Conservation (phyloP, 2,329 filamentous ascomycete genomes). For the Ophiocordyceps sinensis region DNA sequence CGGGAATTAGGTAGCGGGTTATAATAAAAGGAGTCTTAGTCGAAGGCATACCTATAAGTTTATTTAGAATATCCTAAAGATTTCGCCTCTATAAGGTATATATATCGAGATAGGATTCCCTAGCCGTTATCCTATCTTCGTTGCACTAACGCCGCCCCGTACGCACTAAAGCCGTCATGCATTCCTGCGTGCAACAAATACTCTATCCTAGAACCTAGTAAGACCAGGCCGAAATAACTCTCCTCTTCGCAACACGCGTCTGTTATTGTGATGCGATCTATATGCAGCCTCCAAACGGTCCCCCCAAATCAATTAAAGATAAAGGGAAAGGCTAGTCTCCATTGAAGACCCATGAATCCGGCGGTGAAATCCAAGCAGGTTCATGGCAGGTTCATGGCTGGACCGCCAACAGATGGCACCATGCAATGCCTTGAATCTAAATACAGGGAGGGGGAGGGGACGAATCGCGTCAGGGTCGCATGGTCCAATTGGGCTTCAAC, state of each 20-base stretch:
- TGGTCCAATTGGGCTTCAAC: constrained; percentile 45
- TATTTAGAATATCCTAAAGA: too few species aligned
- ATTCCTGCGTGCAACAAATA: too few species aligned
- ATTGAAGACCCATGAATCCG: constrained; percentile 2
- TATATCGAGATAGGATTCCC: too few species aligned
- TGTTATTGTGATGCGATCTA: background rate
- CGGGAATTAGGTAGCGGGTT: too few species aligned
- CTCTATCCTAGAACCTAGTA: too few species aligned
- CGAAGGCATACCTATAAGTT: too few species aligned
- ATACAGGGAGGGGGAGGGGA: too few species aligned
- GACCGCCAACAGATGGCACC: background rate
- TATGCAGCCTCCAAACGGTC: constrained; percentile 1
- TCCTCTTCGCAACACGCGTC: background rate
- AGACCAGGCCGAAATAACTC: background rate
- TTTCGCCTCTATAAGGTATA: too few species aligned
- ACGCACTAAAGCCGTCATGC: too few species aligned
- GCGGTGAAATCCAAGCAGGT: constrained; percentile 1
- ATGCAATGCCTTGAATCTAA: constrained; percentile 1
- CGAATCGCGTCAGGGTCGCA: constrained; percentile 25
- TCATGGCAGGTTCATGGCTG: background rate
- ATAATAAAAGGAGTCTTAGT: too few species aligned
- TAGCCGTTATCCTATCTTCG: too few species aligned
- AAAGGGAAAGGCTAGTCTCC: background rate
- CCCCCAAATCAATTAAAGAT: background rate
- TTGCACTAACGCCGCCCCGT: too few species aligned